phyloP scores from a whole-genome alignment of 2,329 filamentous ascomycete genomes.

The Fusarium liriodendri region DNA sequence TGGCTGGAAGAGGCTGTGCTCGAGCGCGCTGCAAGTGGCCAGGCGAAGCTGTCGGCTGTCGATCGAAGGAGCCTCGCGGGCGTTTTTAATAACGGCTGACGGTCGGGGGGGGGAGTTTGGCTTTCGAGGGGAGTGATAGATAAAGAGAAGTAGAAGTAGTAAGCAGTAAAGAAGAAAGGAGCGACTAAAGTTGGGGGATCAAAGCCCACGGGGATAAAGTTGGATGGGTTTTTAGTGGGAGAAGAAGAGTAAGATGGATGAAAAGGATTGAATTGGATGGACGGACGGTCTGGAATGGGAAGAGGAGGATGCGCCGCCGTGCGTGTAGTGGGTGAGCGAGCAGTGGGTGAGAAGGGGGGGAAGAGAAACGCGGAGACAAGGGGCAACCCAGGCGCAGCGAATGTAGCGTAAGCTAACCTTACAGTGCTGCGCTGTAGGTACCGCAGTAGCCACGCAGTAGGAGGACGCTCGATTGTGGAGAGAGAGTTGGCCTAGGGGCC shows the following conservation, averaged over 20 bases:
- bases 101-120: neutral
- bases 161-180: slow-evolving; percentile 36
- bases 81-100: slow-evolving; percentile 15
- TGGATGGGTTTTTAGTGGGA: slow-evolving; percentile 32
- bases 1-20: slow-evolving; percentile 26
- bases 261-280: slow-evolving; percentile 35
- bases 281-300: slow-evolving; percentile 31
- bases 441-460: neutral
- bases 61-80: slow-evolving; percentile 28
- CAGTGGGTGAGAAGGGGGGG: slow-evolving; percentile 35
- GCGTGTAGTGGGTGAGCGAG: neutral
- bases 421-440: slow-evolving; percentile 7
- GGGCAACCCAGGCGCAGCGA: slow-evolving; percentile 20
- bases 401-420: neutral
- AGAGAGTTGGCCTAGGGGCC: slow-evolving; percentile 15
- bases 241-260: slow-evolving; percentile 29
- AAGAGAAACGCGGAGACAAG: slow-evolving; percentile 39
- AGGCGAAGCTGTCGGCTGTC: slow-evolving; percentile 22
- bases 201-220: slow-evolving; percentile 30
- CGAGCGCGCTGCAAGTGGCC: slow-evolving; percentile 21
- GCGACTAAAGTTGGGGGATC: slow-evolving; percentile 30
- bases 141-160: slow-evolving; percentile 13
- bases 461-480: slow-evolving; percentile 3
- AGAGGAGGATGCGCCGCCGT: slow-evolving; percentile 22
- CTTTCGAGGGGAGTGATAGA: slow-evolving; percentile 20